Conservation (phyloP, 106 monocot genomes). For the Platanthera zijinensis region DNA sequence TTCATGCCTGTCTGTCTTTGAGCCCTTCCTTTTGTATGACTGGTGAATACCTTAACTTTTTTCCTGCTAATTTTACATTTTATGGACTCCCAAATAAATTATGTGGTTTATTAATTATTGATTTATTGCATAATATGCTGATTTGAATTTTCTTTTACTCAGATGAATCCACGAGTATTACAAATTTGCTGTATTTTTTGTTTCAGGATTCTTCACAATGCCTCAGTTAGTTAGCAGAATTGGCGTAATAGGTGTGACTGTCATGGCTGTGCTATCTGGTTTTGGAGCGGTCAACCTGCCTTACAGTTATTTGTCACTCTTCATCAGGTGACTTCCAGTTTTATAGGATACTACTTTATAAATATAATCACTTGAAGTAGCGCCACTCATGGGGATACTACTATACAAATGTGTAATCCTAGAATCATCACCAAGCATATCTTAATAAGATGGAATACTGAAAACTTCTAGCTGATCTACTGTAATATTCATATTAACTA, state of each 20-base stretch:
- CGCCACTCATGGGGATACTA: not conserved
- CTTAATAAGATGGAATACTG: not conserved
- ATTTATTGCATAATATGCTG: not conserved
- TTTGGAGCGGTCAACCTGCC: conserved; percentile 98
- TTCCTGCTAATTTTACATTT: not conserved
- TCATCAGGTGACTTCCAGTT: conserved; percentile 65
- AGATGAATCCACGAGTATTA: not conserved
- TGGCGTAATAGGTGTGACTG: conserved; percentile 86
- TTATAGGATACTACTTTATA: not conserved
- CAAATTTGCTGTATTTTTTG: conserved; percentile 3
- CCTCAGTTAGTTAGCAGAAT: conserved; percentile 92
- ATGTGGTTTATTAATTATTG: not conserved
- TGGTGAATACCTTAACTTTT: not conserved
- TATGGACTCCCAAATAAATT: not conserved
- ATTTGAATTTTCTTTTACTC: not conserved
- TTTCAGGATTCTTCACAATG: conserved; percentile 89
- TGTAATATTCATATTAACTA: not conserved
- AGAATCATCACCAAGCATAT: not conserved
- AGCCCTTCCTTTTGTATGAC: not conserved
- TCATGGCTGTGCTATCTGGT: conserved; percentile 97
- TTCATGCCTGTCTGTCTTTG: not conserved
- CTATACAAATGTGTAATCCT: too few relatives aligned
- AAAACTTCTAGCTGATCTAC: not conserved
- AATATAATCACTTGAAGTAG: not conserved
- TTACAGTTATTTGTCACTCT: conserved; percentile 93